Conservation (phyloP, 2,329 filamentous ascomycete species). For the Fusarium hostae region DNA sequence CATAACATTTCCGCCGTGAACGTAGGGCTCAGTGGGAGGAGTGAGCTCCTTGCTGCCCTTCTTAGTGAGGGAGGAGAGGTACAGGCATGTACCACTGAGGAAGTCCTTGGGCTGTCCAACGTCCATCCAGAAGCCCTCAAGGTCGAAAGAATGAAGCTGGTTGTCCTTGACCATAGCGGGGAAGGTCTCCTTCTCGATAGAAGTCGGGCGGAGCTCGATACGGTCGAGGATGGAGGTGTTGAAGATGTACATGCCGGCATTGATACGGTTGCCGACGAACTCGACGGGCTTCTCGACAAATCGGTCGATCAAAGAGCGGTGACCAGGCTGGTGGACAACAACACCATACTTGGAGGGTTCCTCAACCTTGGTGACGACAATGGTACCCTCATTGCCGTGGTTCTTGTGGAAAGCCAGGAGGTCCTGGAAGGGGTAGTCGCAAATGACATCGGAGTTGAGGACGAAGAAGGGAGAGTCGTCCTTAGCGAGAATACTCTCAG, state of each 20-base stretch:
- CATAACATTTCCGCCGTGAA: constrained; percentile 94
- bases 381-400: constrained; percentile 96
- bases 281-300: constrained; percentile 99
- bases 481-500: constrained; percentile 90
- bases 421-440: constrained; percentile 94
- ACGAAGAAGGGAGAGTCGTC: constrained; percentile 97
- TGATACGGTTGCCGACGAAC: constrained; percentile 98
- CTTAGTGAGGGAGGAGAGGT: constrained; percentile 92
- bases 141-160: constrained; percentile 92
- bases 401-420: constrained; percentile 90
- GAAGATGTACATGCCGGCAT: constrained; percentile 97
- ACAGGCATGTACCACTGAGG: constrained; percentile 93
- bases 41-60: constrained; percentile 87
- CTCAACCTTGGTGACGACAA: constrained; percentile 98
- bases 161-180: constrained; percentile 90
- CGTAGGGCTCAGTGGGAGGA: constrained; percentile 77
- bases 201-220: constrained; percentile 95
- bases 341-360: constrained; percentile 99
- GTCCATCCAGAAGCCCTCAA: constrained; percentile 99
- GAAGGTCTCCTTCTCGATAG: constrained; percentile 99
- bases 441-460: constrained; percentile 97
- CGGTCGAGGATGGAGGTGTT: constrained; percentile 90
- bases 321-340: constrained; percentile 94
- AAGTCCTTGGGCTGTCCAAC: constrained; percentile 99
- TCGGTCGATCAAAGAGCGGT: constrained; percentile 91